phyloP scores from a whole-genome alignment of 1,284 basidiomycete genomes.

The Tilletia horrida region DNA sequence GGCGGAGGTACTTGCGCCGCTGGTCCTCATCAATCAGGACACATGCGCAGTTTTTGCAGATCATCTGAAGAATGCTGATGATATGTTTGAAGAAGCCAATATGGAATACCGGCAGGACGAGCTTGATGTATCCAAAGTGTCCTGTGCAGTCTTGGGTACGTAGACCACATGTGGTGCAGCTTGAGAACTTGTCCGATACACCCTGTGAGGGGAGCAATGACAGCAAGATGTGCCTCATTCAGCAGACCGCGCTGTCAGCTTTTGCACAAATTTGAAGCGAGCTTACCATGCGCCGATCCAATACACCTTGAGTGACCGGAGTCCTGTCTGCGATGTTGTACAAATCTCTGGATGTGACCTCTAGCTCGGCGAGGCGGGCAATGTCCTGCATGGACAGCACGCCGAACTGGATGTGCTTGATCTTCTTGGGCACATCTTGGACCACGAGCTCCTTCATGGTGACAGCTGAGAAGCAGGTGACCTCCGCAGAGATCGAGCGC shows the following conservation, averaged over 20 bases:
- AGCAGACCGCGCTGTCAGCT: neutral
- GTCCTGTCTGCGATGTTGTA: constrained; percentile 47
- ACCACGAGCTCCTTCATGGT: constrained; percentile 51
- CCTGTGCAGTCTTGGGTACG: constrained; percentile 92
- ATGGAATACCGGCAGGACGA: constrained; percentile 90
- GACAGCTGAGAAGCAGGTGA: constrained; percentile 16
- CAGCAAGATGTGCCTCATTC: neutral
- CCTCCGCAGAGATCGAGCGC: neutral
- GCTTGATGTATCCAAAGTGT: constrained; percentile 72
- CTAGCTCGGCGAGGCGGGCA: constrained; percentile 52
- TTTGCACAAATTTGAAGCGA: neutral
- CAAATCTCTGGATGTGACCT: constrained; percentile 49
- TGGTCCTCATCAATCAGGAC: constrained; percentile 88
- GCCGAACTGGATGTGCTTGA: constrained; percentile 56
- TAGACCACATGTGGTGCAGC: constrained; percentile 92
- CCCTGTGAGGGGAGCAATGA: constrained; percentile 63
- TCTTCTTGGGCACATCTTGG: constrained; percentile 42
- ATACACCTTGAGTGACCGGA: constrained; percentile 47
- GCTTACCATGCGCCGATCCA: constrained; percentile 46
- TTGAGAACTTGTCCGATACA: constrained; percentile 85
- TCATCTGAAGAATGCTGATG: constrained; percentile 83
- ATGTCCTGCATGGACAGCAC: constrained; percentile 55
- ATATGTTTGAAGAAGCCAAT: constrained; percentile 97
- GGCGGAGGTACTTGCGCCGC: constrained; percentile 75
- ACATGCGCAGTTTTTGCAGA: constrained; percentile 75